Evolutionary conservation across 2,329 filamentous ascomycete species (phyloP).

Genomic region (Epicoccum sorghinum): DNA sequence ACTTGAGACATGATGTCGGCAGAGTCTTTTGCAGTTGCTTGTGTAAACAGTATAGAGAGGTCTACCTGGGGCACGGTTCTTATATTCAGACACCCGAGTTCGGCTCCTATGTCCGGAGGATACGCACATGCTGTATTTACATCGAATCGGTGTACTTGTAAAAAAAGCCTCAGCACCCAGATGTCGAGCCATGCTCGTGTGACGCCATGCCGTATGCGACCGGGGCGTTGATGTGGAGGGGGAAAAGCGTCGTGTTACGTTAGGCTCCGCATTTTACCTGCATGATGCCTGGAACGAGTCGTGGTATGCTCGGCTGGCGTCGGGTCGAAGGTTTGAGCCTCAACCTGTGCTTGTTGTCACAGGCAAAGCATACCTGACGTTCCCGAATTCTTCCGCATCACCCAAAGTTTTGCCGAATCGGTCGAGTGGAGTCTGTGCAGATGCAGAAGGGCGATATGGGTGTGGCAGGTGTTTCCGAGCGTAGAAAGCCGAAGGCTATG

Average conservation of each 20-base stretch:
- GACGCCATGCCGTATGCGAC: conserved; percentile 17
- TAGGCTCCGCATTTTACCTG: conserved; percentile 7
- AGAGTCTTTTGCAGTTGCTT: neutral
- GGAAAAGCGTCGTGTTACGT: conserved; percentile 8
- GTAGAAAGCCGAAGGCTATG: neutral
- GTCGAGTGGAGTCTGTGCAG: conserved; percentile 14
- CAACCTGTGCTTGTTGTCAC: conserved; percentile 19
- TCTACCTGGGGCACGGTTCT: neutral
- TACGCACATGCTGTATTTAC: conserved; percentile 6
- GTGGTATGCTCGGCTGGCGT: conserved; percentile 26
- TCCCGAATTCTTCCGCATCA: conserved; percentile 22
- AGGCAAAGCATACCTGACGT: conserved; percentile 11
- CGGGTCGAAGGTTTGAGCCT: conserved; percentile 21
- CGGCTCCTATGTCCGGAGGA: conserved; percentile 4
- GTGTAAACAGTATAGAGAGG: conserved; percentile 2
- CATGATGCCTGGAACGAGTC: conserved; percentile 10
- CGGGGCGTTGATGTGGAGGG: conserved; percentile 15
- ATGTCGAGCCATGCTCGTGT: conserved; percentile 16
- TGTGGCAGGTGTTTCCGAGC: neutral
- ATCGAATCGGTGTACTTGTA: conserved; percentile 6
- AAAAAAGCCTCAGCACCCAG: conserved; percentile 7
- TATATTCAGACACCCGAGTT: conserved; percentile 2
- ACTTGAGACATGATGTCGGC: conserved; percentile 28
- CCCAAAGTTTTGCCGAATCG: conserved; percentile 22
- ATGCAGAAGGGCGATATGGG: conserved; percentile 7